These are phyloP conservation scores for Yamadazyma aaseri DNA, from an alignment of 1,139 yeast species.

Conservation along the genomic window DNA sequence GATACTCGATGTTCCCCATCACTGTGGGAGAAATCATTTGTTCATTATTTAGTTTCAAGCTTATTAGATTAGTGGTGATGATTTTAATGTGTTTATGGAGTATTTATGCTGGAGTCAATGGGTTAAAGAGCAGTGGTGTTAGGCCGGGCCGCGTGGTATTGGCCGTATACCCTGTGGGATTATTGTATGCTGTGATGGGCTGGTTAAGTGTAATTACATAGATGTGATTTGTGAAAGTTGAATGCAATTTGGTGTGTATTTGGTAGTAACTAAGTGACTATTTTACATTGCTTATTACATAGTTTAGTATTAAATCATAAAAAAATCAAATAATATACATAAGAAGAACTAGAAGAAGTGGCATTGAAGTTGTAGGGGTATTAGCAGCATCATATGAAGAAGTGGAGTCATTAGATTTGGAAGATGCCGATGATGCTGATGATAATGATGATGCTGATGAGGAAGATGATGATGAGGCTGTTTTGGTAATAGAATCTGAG, in stretches of 20 bases:
- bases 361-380: neutral
- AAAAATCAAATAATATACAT: neutral
- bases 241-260: too few species aligned
- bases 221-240: too few species aligned
- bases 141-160: conserved; percentile 65
- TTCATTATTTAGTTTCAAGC: conserved; percentile 49
- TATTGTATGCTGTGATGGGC: conserved; percentile 69
- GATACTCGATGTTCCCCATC: conserved; percentile 80
- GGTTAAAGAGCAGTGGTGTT: conserved; percentile 68
- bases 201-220: conserved; percentile 78
- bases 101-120: conserved; percentile 63
- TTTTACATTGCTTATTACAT: too few species aligned
- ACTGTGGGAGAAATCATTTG: conserved; percentile 64
- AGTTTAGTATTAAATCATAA: too few species aligned
- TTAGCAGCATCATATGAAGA: conserved; percentile 1
- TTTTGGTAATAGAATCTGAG: too few species aligned
- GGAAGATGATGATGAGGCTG: neutral
- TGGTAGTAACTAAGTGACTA: too few species aligned
- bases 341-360: neutral
- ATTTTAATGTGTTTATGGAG: conserved; percentile 66
- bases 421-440: neutral
- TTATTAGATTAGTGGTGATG: conserved; percentile 56
- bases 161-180: conserved; percentile 78
- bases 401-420: conserved; percentile 1
- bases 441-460: neutral